Conservation (phyloP, 768 basidiomycete genomes). For the Boletellus ananiceps region DNA sequence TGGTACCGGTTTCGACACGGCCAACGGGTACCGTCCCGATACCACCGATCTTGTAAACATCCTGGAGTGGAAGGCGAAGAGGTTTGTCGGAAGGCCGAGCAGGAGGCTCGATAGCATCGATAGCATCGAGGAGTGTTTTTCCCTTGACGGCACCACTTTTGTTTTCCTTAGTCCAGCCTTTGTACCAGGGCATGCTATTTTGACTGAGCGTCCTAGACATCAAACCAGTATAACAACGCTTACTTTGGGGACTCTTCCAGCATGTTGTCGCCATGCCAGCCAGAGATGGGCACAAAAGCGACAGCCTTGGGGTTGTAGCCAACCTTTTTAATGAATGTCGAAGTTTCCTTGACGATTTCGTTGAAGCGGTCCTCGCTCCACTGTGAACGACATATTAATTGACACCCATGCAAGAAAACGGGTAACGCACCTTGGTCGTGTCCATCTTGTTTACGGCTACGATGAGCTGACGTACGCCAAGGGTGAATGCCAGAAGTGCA, state of each 20-base stretch:
- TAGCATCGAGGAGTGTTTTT: constrained; percentile 99
- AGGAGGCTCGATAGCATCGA: constrained; percentile 99
- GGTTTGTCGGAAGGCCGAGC: constrained; percentile 97
- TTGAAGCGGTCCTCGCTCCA: constrained; percentile 99
- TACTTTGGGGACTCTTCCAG: constrained; percentile 96
- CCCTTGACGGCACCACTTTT: constrained; percentile 93
- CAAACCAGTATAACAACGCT: constrained; percentile 23
- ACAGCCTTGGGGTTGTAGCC: constrained; percentile 99
- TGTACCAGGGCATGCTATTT: constrained; percentile 96
- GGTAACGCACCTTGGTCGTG: constrained; percentile 77
- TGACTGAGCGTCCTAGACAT: constrained; percentile 9
- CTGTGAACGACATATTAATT: constrained; percentile 38
- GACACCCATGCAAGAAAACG: background rate
- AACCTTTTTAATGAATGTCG: constrained; percentile 98
- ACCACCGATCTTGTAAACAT: constrained; percentile 99
- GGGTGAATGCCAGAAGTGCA: constrained; percentile 98
- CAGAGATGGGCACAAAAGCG: constrained; percentile 98
- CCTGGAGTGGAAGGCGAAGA: constrained; percentile 99
- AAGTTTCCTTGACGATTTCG: constrained; percentile 98
- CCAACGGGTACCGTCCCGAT: constrained; percentile 99
- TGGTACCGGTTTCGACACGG: constrained; percentile 99
- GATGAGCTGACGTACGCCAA: constrained; percentile 99
- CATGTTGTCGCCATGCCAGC: constrained; percentile 99
- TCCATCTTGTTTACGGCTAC: constrained; percentile 99
- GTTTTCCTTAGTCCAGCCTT: constrained; percentile 97